Percentiles rank a stretch among this genome's conserved stretches.
phyloP scores from a whole-genome alignment of 345 rosid genomes.

The Gossypium sturtianum region DNA sequence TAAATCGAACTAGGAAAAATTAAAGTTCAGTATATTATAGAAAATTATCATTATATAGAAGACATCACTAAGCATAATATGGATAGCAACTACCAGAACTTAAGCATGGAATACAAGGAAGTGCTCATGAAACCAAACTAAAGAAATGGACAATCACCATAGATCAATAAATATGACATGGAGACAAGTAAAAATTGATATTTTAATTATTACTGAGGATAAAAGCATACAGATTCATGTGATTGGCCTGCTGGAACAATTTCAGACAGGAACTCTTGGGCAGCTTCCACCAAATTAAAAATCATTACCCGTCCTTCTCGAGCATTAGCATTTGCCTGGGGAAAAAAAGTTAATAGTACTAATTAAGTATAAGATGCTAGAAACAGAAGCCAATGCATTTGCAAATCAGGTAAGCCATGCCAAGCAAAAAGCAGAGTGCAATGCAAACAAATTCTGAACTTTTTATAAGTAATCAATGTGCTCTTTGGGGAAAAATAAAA shows the following conservation, averaged over 20 bases:
- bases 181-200: not conserved
- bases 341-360: not conserved
- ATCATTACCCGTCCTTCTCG: constrained; percentile 97
- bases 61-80: not conserved
- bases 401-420: not conserved
- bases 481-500: not conserved
- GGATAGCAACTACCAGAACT: not conserved
- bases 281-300: constrained; percentile 93
- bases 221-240: constrained; percentile 50
- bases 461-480: constrained; percentile 1
- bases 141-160: not conserved
- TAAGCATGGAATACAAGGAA: not conserved
- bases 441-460: constrained; percentile 8
- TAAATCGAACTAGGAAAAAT: not conserved
- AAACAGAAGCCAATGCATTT: not conserved
- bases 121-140: not conserved
- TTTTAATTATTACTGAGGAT: not conserved
- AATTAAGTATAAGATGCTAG: constrained; percentile 1
- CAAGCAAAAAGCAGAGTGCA: not conserved
- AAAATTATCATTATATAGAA: not conserved
- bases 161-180: constrained; percentile 5
- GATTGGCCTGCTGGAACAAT: constrained; percentile 47
- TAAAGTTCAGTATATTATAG: not conserved
- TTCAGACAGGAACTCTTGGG: constrained; percentile 93
- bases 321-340: constrained; percentile 78